A percentile compares a stretch with the other conserved stretches of the same genome.
These are phyloP conservation scores for Euryodendron excelsum DNA, from an alignment of 148 eudicot genomes.

Conservation along the genomic window DNA sequence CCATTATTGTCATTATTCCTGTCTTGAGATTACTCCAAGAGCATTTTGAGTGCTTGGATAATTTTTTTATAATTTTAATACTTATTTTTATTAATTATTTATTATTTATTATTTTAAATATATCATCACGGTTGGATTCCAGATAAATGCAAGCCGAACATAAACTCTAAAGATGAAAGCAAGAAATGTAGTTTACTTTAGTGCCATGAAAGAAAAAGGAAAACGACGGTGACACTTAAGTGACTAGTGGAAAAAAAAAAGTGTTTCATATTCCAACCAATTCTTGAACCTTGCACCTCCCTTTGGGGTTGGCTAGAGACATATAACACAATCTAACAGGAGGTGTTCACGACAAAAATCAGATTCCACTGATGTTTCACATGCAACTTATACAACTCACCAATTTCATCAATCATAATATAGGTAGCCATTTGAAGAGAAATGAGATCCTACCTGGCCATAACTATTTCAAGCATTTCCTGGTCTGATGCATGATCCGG, in stretches of 20 bases:
- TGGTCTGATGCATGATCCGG: constrained; percentile 74
- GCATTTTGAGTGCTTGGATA: too few relatives aligned
- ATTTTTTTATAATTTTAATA: too few relatives aligned
- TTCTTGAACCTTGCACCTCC: neutral
- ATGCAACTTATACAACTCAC: neutral
- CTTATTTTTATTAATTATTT: too few relatives aligned
- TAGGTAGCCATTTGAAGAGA: constrained; percentile 5
- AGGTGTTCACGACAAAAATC: neutral
- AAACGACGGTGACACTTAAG: too few relatives aligned
- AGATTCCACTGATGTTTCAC: neutral
- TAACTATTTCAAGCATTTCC: constrained; percentile 86
- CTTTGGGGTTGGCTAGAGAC: neutral
- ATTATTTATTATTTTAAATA: too few relatives aligned
- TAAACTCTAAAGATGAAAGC: too few relatives aligned
- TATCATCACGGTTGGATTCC: too few relatives aligned
- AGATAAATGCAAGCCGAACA: too few relatives aligned
- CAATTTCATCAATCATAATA: constrained; percentile 2
- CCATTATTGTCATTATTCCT: too few relatives aligned
- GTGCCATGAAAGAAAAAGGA: too few relatives aligned
- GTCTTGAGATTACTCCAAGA: too few relatives aligned
- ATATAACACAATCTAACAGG: neutral
- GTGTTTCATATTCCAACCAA: neutral
- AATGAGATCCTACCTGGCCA: constrained; percentile 53
- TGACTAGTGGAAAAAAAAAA: neutral
- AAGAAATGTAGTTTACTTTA: too few relatives aligned